Evolutionary conservation across 768 basidiomycete species (phyloP), one percentile per base, ranked within the genome.

Genomic region (Albatrellus ellisii): DNA sequence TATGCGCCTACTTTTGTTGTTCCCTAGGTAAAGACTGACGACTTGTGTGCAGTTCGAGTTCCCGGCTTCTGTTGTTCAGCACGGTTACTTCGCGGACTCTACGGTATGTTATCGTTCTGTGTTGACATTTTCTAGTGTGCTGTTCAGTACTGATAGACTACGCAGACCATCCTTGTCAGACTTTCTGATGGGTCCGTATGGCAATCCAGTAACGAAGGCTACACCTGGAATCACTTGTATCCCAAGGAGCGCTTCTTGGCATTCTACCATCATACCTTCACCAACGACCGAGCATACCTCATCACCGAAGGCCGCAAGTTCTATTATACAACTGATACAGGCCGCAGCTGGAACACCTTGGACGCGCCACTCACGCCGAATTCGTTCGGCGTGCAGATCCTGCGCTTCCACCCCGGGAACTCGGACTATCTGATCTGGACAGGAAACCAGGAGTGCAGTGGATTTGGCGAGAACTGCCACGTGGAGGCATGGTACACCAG

Each of bases 121-220:
- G n/a, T n/a, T n/a, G n/a, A n/a, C n/a, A n/a, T n/a, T n/a, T n/a
- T n/a, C n/a, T n/a, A n/a, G n/a, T n/a, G n/a, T n/a, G n/a, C n/a
- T n/a, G n/a, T n/a, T n/a, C 26, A 2, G 9, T 35, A 14, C 24
- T 39, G 10, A n/a, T n/a, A n/a, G n/a, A 44, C 9, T 2, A 6
- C 37, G 28, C 52, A 87, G 73, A 91, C 90, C 0, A 72, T 98
- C 42, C 73, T 99, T 25, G 77, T 87, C 29, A 79, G 86, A 5
- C 70, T 95, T 3, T 56, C 58, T 1, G 90, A 98, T 54, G 60
- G 75, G 46, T 69, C 73, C 0, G 68, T 98, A 41, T 98, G 89
- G 89, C 91, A 97, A 63, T 95, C 90, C 1, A 77, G 75, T 52
- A 97, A 91, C 56, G 92, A 99, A 60, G 95, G 94, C 1, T 90